phyloP scores from a whole-genome alignment of 2,329 filamentous ascomycete species.

The Calonectria pauciramosa region DNA sequence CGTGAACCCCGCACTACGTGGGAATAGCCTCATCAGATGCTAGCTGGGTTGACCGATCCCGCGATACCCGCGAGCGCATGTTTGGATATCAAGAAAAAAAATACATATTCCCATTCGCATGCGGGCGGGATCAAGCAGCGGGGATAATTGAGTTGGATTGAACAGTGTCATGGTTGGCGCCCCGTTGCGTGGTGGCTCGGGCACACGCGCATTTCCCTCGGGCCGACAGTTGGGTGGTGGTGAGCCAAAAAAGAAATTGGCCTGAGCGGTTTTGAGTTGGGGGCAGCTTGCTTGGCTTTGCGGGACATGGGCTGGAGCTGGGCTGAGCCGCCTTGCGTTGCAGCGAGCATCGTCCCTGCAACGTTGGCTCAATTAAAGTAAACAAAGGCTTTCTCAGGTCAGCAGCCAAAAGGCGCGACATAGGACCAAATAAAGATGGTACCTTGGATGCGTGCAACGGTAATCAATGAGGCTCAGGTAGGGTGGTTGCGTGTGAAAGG shows the following conservation, averaged over 20 bases:
- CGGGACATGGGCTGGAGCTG: too few species aligned
- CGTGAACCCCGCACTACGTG: background rate
- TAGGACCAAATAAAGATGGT: background rate
- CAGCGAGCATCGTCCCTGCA: background rate
- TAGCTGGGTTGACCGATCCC: background rate
- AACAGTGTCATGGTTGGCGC: background rate
- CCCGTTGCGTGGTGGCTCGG: background rate
- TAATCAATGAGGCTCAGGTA: background rate
- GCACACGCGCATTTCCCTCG: background rate
- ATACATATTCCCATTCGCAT: background rate
- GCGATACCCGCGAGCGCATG: background rate
- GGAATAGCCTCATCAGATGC: background rate
- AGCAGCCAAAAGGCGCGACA: background rate
- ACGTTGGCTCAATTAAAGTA: background rate
- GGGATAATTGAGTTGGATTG: background rate
- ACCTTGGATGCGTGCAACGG: background rate
- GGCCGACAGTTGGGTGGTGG: background rate
- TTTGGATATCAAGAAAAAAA: background rate
- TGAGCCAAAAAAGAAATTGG: background rate
- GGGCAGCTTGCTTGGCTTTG: background rate
- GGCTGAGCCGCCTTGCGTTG: background rate
- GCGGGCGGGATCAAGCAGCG: background rate
- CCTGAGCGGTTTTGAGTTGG: constrained; percentile 9
- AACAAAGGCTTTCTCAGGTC: background rate
- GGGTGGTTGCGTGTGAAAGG: background rate